Conservation (phyloP, 257 asterid species). For the Nicotiana noctiflora region DNA sequence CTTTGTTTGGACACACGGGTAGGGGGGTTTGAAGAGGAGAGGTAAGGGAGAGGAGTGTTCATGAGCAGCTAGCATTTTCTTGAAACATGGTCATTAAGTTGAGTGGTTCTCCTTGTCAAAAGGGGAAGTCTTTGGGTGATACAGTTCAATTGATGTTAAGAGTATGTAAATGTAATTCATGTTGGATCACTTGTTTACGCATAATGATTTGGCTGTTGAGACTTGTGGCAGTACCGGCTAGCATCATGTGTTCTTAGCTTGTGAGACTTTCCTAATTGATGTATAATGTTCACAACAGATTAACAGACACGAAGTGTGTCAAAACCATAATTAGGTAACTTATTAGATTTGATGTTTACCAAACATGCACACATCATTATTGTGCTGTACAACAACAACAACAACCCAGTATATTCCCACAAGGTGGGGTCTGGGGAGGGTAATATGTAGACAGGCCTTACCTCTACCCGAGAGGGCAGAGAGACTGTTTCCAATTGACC, state of each 20-base stretch:
- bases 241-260: neutral
- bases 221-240: neutral
- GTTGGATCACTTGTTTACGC: neutral
- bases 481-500: too few species aligned
- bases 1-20: neutral
- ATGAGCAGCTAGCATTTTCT: neutral
- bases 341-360: neutral
- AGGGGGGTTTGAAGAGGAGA: neutral
- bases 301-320: neutral
- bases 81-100: neutral
- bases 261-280: neutral
- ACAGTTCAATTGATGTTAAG: neutral
- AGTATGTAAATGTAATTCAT: neutral
- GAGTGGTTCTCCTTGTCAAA: neutral
- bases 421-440: too few species aligned
- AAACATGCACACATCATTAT: neutral
- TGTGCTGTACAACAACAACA: too few species aligned
- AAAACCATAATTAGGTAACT: neutral
- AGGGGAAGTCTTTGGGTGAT: neutral
- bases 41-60: neutral
- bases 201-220: neutral
- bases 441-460: too few species aligned
- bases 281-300: neutral
- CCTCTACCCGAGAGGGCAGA: too few species aligned
- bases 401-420: too few species aligned